A percentile compares a stretch with the other conserved stretches of the same genome.
These are phyloP conservation scores for Dactylonectria estremocensis DNA, from an alignment of 2,329 filamentous ascomycete species.

Conservation along the genomic window DNA sequence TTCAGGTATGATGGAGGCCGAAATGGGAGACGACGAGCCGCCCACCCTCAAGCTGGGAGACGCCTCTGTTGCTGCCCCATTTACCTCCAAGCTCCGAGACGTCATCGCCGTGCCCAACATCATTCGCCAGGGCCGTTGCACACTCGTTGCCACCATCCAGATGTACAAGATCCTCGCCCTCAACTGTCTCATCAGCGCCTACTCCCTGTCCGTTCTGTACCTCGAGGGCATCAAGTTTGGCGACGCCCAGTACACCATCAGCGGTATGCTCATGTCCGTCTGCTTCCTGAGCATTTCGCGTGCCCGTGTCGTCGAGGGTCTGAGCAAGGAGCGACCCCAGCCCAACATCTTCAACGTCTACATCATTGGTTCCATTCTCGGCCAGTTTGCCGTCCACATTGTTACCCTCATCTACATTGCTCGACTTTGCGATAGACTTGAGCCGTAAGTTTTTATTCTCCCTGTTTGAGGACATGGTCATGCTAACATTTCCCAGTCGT, in stretches of 20 bases:
- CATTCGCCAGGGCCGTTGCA: conserved; percentile 97
- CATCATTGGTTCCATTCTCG: conserved; percentile 97
- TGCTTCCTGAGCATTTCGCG: conserved; percentile 99
- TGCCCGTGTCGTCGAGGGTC: conserved; percentile 92
- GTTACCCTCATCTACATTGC: conserved; percentile 95
- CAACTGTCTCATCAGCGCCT: conserved; percentile 98
- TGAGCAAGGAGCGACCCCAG: conserved; percentile 97
- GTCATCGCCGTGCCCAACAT: conserved; percentile 98
- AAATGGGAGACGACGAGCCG: conserved; percentile 90
- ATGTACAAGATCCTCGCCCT: conserved; percentile 99
- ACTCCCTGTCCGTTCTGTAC: conserved; percentile 96
- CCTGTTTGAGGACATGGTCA: background rate
- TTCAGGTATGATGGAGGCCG: conserved; percentile 88
- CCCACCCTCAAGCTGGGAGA: conserved; percentile 97
- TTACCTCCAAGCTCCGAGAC: conserved; percentile 97
- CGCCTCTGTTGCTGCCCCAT: conserved; percentile 95
- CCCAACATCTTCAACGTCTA: conserved; percentile 99
- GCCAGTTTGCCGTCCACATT: conserved; percentile 97
- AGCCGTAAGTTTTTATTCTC: conserved; percentile 77
- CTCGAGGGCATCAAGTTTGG: conserved; percentile 99
- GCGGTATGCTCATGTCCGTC: conserved; percentile 99
- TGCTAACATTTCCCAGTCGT: conserved; percentile 59
- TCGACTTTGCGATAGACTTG: conserved; percentile 86
- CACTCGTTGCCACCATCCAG: conserved; percentile 97
- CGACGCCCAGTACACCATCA: conserved; percentile 98